Evolutionary conservation across 495 filamentous ascomycete species (phyloP), one percentile per base, ranked within the genome.

Genomic region (Cryomyces minteri): DNA sequence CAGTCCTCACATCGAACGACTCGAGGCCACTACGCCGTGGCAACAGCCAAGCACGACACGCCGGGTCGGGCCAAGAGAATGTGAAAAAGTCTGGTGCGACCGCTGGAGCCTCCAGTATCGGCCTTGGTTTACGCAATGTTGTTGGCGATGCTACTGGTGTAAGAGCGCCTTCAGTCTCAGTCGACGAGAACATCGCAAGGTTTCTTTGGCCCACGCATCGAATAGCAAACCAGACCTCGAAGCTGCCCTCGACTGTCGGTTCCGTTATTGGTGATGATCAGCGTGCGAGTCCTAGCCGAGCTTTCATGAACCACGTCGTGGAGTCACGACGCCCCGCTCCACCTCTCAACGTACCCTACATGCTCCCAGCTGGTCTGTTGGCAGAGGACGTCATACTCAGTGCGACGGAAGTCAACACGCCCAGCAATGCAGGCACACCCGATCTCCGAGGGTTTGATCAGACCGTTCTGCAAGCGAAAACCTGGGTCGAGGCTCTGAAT

Each of bases 391-490:
- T 54, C 25, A 39, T 53, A 32, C 59, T 58, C 43, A 66, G 63
- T 45, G 63, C 62, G 0, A 67, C 63, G 7, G 63, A 67, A 41
- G 41, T 62, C 25, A 60, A 58, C 4, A 67, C 63, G 5, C 63
- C 63, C 7, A 65, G 61, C 45, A 52, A 48, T 12, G 41, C 45
- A 25, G 54, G 53, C 40, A 64, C 62, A 7, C 62, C 63, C n/a
- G 55, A 64, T 46, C 47, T 65, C n/a, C 43, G 50, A 30, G 52
- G 37, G 2, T 43, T 47, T 37, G 54, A 54, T 31, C 48, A 52
- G n/a, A 45, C 48, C 7, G 42, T 55, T 10, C 49, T 48, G 2
- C 54, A 54, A n/a, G 40, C 51, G 11, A 54, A 47, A 46, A 50
- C 31, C 34, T n/a, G n/a, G n/a, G n/a, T n/a, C n/a, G n/a, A n/a